Conservation (phyloP, 768 basidiomycete genomes). For the Strobilomyces echinocephalus region DNA sequence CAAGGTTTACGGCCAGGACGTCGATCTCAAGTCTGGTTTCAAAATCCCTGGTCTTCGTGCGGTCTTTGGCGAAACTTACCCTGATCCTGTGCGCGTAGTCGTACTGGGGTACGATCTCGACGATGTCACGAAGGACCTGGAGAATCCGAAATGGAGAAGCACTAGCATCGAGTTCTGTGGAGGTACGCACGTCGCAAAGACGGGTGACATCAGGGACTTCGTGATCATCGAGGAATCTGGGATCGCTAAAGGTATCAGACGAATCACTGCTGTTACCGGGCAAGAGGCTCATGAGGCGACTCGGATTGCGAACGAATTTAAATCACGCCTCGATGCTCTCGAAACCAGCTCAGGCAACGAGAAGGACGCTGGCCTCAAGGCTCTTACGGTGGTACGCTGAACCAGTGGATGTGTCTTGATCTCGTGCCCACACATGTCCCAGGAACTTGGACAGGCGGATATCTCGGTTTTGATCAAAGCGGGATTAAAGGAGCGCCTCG, state of each 20-base stretch:
- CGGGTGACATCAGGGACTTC: slow-evolving; percentile 95
- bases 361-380: slow-evolving; percentile 85
- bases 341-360: slow-evolving; percentile 63
- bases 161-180: slow-evolving; percentile 98
- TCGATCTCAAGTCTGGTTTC: slow-evolving; percentile 70
- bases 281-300: slow-evolving; percentile 85
- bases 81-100: slow-evolving; percentile 95
- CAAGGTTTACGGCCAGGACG: slow-evolving; percentile 81
- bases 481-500: slow-evolving; percentile 70
- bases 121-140: slow-evolving; percentile 78
- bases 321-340: slow-evolving; percentile 56
- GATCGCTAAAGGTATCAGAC: slow-evolving; percentile 96
- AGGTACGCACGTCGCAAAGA: slow-evolving; percentile 97
- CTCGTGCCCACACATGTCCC: neutral
- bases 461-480: slow-evolving; percentile 84
- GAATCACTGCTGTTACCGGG: slow-evolving; percentile 92
- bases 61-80: slow-evolving; percentile 97
- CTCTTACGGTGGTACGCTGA: slow-evolving; percentile 62
- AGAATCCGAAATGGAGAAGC: slow-evolving; percentile 84
- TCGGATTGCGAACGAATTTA: slow-evolving; percentile 59
- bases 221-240: slow-evolving; percentile 94
- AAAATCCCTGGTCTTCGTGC: slow-evolving; percentile 92
- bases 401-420: neutral
- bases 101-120: slow-evolving; percentile 84
- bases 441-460: slow-evolving; percentile 88